Base-by-base conservation (phyloP, 2,329 filamentous ascomycete species). In the Cercospora beticola region DNA sequence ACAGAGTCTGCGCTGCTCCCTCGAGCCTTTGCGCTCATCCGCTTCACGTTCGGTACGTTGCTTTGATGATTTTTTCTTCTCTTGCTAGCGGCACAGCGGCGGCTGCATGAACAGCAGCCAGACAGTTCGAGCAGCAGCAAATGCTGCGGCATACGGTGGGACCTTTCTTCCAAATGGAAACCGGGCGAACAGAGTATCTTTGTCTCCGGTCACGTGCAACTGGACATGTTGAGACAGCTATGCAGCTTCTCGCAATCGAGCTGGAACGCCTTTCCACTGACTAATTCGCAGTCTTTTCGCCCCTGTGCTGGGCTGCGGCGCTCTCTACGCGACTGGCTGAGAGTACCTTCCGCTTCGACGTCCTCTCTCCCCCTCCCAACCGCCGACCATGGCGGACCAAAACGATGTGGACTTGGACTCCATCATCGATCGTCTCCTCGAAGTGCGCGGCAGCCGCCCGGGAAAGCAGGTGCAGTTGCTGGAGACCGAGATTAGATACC, bases 391-490 rank as follows among this genome's bases (percentile, higher is more conserved):
- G 90, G 89, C 89, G 81, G 90, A 92, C 83, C 84, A 88, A 79
- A 87, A 93, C 84, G 94, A 98, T 84, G 92, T 98, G 84, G 94
- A 98, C 85, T 88, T 99, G 85, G 95, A 99, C 84, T 97, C 94
- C 79, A 97, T 98, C 89, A 98, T 99, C 86, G 94, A 98, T 83
- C 90, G 95, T 83, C 89, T 99, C 79, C 87, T 98, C 80, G 95
- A 99, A 85, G 95, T 98, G 80, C 91, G 95, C 84, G 95, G 94
- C 81, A 97, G 94, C 87, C 90, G 95, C 79, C 95, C 95, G 68
- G 95, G 95, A 78, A 99, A 99, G 86, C 95, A 98, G 84, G 95
- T 99, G 66, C 94, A 98, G 85, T 88, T 99, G 75, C 86, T 97
- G 74, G 95, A 99, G 83, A 90, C 92, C 70, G 95, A 98, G 85